Evolutionary conservation across 257 asterid species (phyloP).

Genomic region (Haberlea rhodopensis): DNA sequence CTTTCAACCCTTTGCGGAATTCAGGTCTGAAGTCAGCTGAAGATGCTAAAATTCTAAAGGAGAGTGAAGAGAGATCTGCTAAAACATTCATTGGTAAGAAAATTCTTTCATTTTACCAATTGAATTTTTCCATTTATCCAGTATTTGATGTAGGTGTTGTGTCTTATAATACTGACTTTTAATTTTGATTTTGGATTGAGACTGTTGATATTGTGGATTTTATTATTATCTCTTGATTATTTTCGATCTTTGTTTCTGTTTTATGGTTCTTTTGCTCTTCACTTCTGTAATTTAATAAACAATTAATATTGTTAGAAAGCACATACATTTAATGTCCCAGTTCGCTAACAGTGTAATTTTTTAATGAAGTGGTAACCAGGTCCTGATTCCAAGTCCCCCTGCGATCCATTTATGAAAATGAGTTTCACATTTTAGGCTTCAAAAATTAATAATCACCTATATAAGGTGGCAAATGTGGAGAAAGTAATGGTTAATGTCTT

Average conservation of each 20-base stretch:
- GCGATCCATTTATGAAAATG: not conserved
- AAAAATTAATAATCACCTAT: too few species aligned
- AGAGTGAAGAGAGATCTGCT: constrained; percentile 33
- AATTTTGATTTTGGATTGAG: not conserved
- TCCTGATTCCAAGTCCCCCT: not conserved
- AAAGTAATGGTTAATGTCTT: not conserved
- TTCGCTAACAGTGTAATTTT: not conserved
- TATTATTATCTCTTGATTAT: constrained; percentile 4
- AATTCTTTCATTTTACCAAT: constrained; percentile 6
- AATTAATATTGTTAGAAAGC: not conserved
- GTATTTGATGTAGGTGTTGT: constrained; percentile 2
- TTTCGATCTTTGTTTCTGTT: not conserved
- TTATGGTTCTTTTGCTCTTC: not conserved
- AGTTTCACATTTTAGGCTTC: not conserved
- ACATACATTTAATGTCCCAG: not conserved
- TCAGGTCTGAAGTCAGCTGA: constrained; percentile 24
- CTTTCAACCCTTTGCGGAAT: constrained; percentile 9
- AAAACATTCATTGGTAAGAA: constrained; percentile 50
- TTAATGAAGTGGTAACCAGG: not conserved
- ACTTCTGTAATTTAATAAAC: not conserved
- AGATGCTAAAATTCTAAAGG: constrained; percentile 26
- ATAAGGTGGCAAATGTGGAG: not conserved
- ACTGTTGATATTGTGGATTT: not conserved
- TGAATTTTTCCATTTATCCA: constrained; percentile 19
- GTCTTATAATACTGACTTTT: not conserved